Conservation (phyloP, 1,139 yeast species). For the Blastobotrys illinoisensis region DNA sequence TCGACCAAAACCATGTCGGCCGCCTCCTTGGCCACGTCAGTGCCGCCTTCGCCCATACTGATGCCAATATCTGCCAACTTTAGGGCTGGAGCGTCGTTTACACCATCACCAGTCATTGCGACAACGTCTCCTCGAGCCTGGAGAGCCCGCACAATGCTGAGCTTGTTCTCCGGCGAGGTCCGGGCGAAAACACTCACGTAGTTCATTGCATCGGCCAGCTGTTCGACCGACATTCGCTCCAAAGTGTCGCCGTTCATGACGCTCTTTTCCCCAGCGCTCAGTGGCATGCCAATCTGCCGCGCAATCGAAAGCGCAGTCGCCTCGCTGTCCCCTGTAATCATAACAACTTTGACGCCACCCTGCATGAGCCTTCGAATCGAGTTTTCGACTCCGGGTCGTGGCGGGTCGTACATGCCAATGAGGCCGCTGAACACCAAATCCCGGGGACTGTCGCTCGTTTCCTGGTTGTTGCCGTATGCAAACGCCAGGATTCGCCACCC, state of each 20-base stretch:
- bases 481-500: slow-evolving; percentile 85
- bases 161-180: slow-evolving; percentile 94
- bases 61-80: slow-evolving; percentile 96
- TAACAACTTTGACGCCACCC: slow-evolving; percentile 92
- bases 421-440: slow-evolving; percentile 75
- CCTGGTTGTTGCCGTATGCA: slow-evolving; percentile 48
- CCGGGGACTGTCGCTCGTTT: slow-evolving; percentile 30
- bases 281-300: slow-evolving; percentile 84
- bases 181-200: slow-evolving; percentile 90
- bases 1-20: slow-evolving; percentile 97
- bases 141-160: slow-evolving; percentile 82
- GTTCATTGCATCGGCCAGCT: slow-evolving; percentile 66
- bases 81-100: slow-evolving; percentile 97
- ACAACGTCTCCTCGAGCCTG: slow-evolving; percentile 93
- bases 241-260: slow-evolving; percentile 81
- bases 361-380: slow-evolving; percentile 70
- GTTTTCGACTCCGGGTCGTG: slow-evolving; percentile 72
- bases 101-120: slow-evolving; percentile 99
- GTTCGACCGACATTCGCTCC: slow-evolving; percentile 63
- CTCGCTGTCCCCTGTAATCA: slow-evolving; percentile 97
- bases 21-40: slow-evolving; percentile 98
- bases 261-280: slow-evolving; percentile 49
- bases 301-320: slow-evolving; percentile 92
- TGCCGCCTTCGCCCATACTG: slow-evolving; percentile 94
- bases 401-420: slow-evolving; percentile 95